Conservation (phyloP, 805 yeast genomes). For the Kazachstania viticola region DNA sequence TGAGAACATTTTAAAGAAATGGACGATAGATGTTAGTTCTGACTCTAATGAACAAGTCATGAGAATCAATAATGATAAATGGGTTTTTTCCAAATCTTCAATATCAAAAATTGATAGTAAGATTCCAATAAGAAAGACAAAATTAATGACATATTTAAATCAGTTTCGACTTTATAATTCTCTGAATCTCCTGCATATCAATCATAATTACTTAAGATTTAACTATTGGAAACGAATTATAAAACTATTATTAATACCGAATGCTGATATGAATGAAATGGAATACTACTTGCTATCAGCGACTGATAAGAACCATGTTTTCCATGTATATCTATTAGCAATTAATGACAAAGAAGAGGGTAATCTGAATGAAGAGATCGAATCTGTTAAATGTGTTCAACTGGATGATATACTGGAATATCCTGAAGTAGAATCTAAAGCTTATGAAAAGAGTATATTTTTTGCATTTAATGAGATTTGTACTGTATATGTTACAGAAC, state of each 20-base stretch:
- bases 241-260: background rate
- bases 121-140: background rate
- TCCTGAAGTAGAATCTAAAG: background rate
- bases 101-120: conserved; percentile 2
- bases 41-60: conserved; percentile 1
- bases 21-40: conserved; percentile 2
- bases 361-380: no score
- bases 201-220: no score
- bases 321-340: background rate
- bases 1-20: conserved; percentile 2
- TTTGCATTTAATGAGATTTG: background rate
- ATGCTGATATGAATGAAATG: no score
- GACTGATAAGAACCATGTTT: background rate
- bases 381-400: conserved; percentile 7
- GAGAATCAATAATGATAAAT: background rate
- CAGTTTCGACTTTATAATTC: background rate
- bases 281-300: background rate
- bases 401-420: conserved; percentile 11
- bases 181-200: background rate
- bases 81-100: conserved; percentile 3
- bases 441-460: background rate
- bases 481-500: background rate
- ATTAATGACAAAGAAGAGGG: background rate
- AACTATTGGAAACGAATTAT: background rate
- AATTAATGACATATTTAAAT: background rate